Evolutionary conservation across 2,329 filamentous ascomycete species (phyloP), one percentile per base, ranked within the genome.

Genomic region (Hypoxylon sp.): DNA sequence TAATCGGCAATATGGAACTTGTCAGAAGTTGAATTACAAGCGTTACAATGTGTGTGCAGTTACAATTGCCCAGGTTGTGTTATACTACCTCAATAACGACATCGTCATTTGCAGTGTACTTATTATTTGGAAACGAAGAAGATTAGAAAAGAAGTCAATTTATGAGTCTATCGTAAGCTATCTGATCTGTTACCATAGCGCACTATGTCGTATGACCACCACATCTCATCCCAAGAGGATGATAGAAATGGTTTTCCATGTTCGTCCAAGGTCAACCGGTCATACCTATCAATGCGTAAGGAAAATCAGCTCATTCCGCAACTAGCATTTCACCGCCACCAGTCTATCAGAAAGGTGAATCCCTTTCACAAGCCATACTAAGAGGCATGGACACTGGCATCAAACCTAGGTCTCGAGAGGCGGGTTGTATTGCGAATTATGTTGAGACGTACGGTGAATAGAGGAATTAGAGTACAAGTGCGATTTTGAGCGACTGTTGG

Each of bases 391-490:
- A 35, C 22, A 31, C 61, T 47, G 60, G 39, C 46, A 39, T 61
- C 22, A 61, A 61, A 26, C 59, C 54, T 22, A 47, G 14, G 39
- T 39, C 53, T 51, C 31, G n/a, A 46, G 19, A 37, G 48, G 44
- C 42, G 57, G 51, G 19, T 42, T 35, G 55, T 58, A 11, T 47
- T 71, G 65, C 73, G 68, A 71, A 77, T 74, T 65, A 78, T 74
- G 77, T 75, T 47, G 51, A 78, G 77, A 78, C 79, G 75, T 78
- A 77, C 73, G 74, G 68, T 60, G 52, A 74, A 75, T 70, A 74
- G 75, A 74, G 80, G 17, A 81, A 80, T 80, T 85, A 85, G 77
- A 86, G 81, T 86, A 85, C 83, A 86, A 57, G 24, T 48, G 67
- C 69, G 52, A 61, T 24, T 48, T 55, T 42, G 13, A 31, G 52